phyloP scores from a whole-genome alignment of 2,329 filamentous ascomycete species.

The Aspergillus brasiliensis region DNA sequence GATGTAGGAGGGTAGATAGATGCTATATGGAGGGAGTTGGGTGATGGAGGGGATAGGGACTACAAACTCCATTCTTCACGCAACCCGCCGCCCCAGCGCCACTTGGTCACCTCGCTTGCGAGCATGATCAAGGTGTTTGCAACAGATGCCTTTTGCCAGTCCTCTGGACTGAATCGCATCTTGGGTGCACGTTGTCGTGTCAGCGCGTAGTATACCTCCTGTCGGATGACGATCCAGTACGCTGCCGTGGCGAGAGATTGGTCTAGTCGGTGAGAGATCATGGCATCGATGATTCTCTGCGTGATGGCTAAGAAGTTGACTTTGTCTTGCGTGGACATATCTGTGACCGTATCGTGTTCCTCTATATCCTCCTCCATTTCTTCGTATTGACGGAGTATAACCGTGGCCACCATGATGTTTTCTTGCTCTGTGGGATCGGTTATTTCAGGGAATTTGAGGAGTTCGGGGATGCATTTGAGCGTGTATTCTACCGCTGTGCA shows the following conservation, averaged over 20 bases:
- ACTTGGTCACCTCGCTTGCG: conserved; percentile 24
- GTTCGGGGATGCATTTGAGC: conserved; percentile 25
- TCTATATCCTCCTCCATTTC: conserved; percentile 30
- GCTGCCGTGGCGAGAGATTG: conserved; percentile 23
- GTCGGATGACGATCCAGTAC: conserved; percentile 30
- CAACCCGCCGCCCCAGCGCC: conserved; percentile 20
- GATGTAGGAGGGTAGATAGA: background rate
- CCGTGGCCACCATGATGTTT: conserved; percentile 28
- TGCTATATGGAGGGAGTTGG: too few species aligned
- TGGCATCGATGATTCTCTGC: conserved; percentile 27
- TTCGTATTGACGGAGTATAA: conserved; percentile 30
- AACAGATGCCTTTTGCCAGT: conserved; percentile 12
- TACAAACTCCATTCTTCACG: conserved; percentile 19
- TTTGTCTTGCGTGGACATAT: conserved; percentile 10
- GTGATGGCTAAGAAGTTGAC: conserved; percentile 28
- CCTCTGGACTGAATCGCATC: conserved; percentile 15
- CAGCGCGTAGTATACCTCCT: conserved; percentile 28
- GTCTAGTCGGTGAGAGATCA: conserved; percentile 19
- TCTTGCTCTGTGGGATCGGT: conserved; percentile 23
- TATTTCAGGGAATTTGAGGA: conserved; percentile 20
- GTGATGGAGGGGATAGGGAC: too few species aligned
- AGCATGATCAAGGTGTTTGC: conserved; percentile 24
- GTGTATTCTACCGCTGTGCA: conserved; percentile 26
- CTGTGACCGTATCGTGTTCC: conserved; percentile 25
- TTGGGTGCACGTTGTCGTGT: conserved; percentile 20